Evolutionary conservation across 805 yeast species (phyloP), one percentile per base, ranked within the genome.

Genomic region (Teunomyces pallodes): DNA sequence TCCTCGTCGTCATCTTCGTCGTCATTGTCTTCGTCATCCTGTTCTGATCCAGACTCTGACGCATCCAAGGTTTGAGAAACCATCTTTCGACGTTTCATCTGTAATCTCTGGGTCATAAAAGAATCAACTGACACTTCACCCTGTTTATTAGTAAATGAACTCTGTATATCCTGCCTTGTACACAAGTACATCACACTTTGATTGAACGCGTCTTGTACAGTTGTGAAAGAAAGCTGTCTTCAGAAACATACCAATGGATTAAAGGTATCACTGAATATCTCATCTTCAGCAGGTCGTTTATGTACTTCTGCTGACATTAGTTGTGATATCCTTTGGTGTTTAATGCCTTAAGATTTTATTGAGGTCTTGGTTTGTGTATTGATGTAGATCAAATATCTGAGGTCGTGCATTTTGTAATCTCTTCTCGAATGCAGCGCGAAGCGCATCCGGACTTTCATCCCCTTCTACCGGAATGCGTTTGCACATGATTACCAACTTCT

Each of bases 21-120:
- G 16, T 13, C 35, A 5, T 32, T 49, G 4, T 32, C 30, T 26
- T 47, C 38, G 20, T 14, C n/a, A 13, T 24, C 31, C 3, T 38
- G 35, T 9, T 26, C 46, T 1, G 33, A 9, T 29, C 13, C 32
- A 30, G 43, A 26, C 3, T 24, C 29, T 9, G 41, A 38, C 2
- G 27, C 14, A 24, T 24, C 24, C 33, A 9, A 13, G 33, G 26
- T 40, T 43, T 50, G 50, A n/a, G 50, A 31, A 43, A 46, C 49
- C 45, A 42, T 42, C 10, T 20, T 29, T 35, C 35, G 41, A 30
- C 45, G 30, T 27, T 41, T 41, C 43, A 12, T 43, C 13, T 30
- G 43, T 7, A 49, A 38, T 31, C 32, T 35, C 33, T 53, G 54
- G 14, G 47, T 44, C 54, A 53, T 50, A 31, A 40, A 46, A 29